phyloP scores from a whole-genome alignment of 768 basidiomycete genomes.

The Mycena epipterygia region DNA sequence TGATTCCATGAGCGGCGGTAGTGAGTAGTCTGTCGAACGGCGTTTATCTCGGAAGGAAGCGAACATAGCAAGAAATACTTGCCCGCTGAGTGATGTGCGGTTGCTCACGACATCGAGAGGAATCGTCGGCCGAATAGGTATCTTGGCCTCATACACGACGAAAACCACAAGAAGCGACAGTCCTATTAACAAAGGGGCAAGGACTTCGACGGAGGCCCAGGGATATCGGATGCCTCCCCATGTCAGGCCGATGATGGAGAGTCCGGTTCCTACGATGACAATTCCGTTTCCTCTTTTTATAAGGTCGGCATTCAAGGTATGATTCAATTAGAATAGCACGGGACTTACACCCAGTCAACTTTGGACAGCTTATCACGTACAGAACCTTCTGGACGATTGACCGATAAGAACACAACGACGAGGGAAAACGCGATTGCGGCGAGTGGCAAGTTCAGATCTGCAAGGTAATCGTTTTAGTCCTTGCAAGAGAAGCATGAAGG shows the following conservation, averaged over 20 bases:
- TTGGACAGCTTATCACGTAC: slow-evolving; percentile 43
- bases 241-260: slow-evolving; percentile 52
- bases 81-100: slow-evolving; percentile 54
- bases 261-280: slow-evolving; percentile 45
- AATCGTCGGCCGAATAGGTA: slow-evolving; percentile 39
- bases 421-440: slow-evolving; percentile 34
- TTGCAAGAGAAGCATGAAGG: not conserved
- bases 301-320: not conserved
- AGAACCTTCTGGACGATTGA: slow-evolving; percentile 45
- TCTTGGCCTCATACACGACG: slow-evolving; percentile 41
- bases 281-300: slow-evolving; percentile 51
- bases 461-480: not conserved
- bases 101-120: slow-evolving; percentile 50
- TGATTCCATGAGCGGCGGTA: slow-evolving; percentile 38
- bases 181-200: slow-evolving; percentile 56
- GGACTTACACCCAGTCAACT: slow-evolving; percentile 53
- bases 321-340: not conserved
- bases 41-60: too few species aligned
- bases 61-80: slow-evolving; percentile 23
- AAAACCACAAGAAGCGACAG: slow-evolving; percentile 44
- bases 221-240: slow-evolving; percentile 53
- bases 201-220: slow-evolving; percentile 53
- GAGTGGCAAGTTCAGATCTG: slow-evolving; percentile 53
- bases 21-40: slow-evolving; percentile 52
- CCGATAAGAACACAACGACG: slow-evolving; percentile 35